These are phyloP conservation scores for Apiospora aurea DNA, from an alignment of 2,329 filamentous ascomycete genomes.

Conservation along the genomic window DNA sequence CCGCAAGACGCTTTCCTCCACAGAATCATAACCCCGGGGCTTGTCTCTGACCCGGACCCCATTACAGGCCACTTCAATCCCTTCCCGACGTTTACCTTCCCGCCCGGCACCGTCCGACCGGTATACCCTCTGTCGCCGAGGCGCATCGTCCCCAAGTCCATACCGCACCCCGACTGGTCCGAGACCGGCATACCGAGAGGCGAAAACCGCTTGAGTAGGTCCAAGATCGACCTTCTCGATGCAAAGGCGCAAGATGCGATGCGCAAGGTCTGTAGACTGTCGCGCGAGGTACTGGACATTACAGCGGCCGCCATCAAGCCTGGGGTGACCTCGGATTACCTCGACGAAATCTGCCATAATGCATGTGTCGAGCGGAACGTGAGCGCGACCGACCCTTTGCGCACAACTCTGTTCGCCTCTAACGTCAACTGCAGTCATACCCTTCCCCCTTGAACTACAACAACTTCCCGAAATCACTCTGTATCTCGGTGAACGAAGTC, in stretches of 20 bases:
- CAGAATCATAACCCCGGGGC: conserved; percentile 50
- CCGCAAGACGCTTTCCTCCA: conserved; percentile 26
- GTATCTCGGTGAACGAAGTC: conserved; percentile 92
- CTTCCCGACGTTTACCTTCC: conserved; percentile 72
- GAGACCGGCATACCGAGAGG: conserved; percentile 63
- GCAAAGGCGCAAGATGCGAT: conserved; percentile 73
- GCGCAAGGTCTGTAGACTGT: conserved; percentile 75
- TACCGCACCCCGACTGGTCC: conserved; percentile 72
- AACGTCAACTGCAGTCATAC: conserved; percentile 69
- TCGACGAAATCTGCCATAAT: conserved; percentile 79
- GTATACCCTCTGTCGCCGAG: conserved; percentile 69
- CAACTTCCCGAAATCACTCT: conserved; percentile 95
- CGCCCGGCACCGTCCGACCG: conserved; percentile 66
- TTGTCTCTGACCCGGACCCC: conserved; percentile 74
- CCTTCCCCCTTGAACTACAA: conserved; percentile 93
- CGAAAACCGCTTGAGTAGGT: conserved; percentile 54
- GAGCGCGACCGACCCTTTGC: conserved; percentile 42
- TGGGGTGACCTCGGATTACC: conserved; percentile 77
- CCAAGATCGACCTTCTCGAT: conserved; percentile 70
- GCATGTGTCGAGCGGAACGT: conserved; percentile 78
- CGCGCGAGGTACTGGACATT: conserved; percentile 77
- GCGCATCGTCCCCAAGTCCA: conserved; percentile 65
- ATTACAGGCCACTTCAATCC: conserved; percentile 75
- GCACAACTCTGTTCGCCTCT: not conserved
- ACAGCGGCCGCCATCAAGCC: conserved; percentile 72